Base-by-base conservation (phyloP, 352 stramenopile species). In the Halophytophthora batemanensis region DNA sequence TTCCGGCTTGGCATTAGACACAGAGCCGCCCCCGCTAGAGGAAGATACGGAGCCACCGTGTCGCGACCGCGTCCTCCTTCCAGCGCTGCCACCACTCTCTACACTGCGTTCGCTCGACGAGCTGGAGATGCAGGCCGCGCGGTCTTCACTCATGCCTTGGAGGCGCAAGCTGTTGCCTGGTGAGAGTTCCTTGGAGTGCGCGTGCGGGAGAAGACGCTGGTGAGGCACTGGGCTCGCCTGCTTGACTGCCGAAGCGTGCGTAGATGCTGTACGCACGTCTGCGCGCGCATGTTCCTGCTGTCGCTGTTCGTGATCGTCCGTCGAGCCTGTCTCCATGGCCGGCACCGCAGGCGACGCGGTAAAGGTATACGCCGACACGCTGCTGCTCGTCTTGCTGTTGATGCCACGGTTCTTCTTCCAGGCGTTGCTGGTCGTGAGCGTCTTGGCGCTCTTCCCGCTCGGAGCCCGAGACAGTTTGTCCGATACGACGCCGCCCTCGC, bases 371-470 rank as follows among this genome's bases (percentile, higher is more conserved):
- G 25, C 29, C 6, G 22, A 6, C 25, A 23, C 12, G 15, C 41
- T 55, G 29, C 52, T 59, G 33, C 53, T 42, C 2, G 53, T 60
- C 15, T 71, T 68, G 53, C 49, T 56, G 15, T 64, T 61, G 39
- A 64, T 33, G 29, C 51, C 56, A 31, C 61, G 39, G 40, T 59
- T 62, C 35, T 41, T 57, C 22, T 44, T 44, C 56, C 56, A 59
- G 43, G 47, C 51, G 22, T 56, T 45, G 25, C 52, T 39, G 15
- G 15, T 38, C 6, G 11, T 14, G 6, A 38, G 33, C 15, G 10
- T 38, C 10, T 38, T 38, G 21, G 15, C 49, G 15, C 40, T 45
- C 19, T 14, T 31, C 19, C 11, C 43, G 49, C n/a, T 15, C 17
- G 31, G 25, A 10, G 47, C 51, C 14, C 10, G 48, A 13, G 25